Percentiles rank a stretch among this genome's conserved stretches.
These are phyloP conservation scores for Aspergillus sp. DNA, from an alignment of 2,329 filamentous ascomycete species.

Conservation along the genomic window DNA sequence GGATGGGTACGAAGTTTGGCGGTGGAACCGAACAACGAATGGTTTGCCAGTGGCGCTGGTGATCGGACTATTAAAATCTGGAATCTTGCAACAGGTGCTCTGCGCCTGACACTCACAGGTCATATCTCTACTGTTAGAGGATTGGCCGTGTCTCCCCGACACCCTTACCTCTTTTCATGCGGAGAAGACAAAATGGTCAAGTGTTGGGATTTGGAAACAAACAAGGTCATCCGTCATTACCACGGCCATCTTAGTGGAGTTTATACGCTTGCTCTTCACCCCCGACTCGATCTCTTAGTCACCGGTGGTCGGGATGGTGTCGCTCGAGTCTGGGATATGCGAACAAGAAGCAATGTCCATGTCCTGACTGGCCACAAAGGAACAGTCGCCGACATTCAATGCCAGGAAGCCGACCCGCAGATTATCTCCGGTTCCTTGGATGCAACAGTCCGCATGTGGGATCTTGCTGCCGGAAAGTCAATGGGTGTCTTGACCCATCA, in stretches of 20 bases:
- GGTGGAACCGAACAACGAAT: slow-evolving; percentile 93
- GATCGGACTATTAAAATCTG: slow-evolving; percentile 98
- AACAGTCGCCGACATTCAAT: slow-evolving; percentile 83
- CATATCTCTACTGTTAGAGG: slow-evolving; percentile 93
- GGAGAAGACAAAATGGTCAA: slow-evolving; percentile 99
- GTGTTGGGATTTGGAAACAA: slow-evolving; percentile 99
- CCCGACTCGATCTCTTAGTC: slow-evolving; percentile 88
- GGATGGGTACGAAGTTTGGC: slow-evolving; percentile 89
- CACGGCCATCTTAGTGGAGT: slow-evolving; percentile 96
- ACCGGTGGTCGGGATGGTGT: slow-evolving; percentile 94
- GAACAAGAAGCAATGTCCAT: slow-evolving; percentile 91
- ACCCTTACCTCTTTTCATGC: slow-evolving; percentile 96
- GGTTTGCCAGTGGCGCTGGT: slow-evolving; percentile 93
- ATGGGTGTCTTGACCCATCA: slow-evolving; percentile 96
- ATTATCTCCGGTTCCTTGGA: slow-evolving; percentile 92
- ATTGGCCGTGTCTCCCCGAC: slow-evolving; percentile 83
- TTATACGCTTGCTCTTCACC: slow-evolving; percentile 88
- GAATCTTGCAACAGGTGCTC: slow-evolving; percentile 84
- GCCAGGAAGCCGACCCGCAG: slow-evolving; percentile 94
- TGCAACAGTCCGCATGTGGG: slow-evolving; percentile 87
- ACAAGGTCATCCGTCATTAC: slow-evolving; percentile 97
- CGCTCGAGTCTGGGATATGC: slow-evolving; percentile 97
- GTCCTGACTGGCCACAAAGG: slow-evolving; percentile 86
- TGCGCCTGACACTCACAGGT: slow-evolving; percentile 82
- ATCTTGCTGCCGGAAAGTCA: slow-evolving; percentile 90